A percentile compares a stretch with the other conserved stretches of the same genome.
phyloP scores from a whole-genome alignment of 2,329 filamentous ascomycete species.

The Knoxdaviesia proteae region DNA sequence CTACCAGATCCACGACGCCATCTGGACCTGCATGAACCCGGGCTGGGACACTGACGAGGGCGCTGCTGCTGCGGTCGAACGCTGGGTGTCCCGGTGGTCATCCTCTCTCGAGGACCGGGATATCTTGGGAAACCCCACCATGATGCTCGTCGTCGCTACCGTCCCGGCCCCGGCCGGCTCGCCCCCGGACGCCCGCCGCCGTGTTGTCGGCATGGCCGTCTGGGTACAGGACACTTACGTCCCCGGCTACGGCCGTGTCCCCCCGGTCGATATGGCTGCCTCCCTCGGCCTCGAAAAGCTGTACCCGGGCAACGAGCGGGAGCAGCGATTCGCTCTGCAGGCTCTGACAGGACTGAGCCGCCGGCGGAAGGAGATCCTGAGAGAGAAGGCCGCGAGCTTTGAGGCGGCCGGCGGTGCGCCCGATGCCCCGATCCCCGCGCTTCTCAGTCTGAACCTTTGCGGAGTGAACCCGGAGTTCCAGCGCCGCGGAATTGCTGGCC shows the following conservation, averaged over 20 bases:
- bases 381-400: constrained; percentile 14
- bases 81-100: constrained; percentile 20
- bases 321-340: constrained; percentile 25
- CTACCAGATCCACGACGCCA: constrained; percentile 23
- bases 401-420: too few species aligned
- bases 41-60: constrained; percentile 31
- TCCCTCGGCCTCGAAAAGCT: constrained; percentile 14
- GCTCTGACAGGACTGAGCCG: constrained; percentile 20
- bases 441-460: constrained; percentile 28
- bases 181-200: constrained; percentile 4
- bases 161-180: constrained; percentile 14
- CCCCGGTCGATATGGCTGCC: constrained; percentile 12
- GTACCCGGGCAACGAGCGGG: constrained; percentile 19
- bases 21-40: constrained; percentile 31
- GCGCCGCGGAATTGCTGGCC: constrained; percentile 22
- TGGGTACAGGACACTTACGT: constrained; percentile 32
- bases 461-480: constrained; percentile 32
- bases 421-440: constrained; percentile 16
- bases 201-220: constrained; percentile 30
- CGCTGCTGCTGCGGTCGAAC: constrained; percentile 12
- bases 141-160: constrained; percentile 32
- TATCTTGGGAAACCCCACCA: constrained; percentile 23
- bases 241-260: constrained; percentile 22
- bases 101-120: constrained; percentile 14
- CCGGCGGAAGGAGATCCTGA: constrained; percentile 19